Evolutionary conservation across 139 green algal species (phyloP), one percentile per base, ranked within the genome.

Genomic region (Pycnococcus provasolii): DNA sequence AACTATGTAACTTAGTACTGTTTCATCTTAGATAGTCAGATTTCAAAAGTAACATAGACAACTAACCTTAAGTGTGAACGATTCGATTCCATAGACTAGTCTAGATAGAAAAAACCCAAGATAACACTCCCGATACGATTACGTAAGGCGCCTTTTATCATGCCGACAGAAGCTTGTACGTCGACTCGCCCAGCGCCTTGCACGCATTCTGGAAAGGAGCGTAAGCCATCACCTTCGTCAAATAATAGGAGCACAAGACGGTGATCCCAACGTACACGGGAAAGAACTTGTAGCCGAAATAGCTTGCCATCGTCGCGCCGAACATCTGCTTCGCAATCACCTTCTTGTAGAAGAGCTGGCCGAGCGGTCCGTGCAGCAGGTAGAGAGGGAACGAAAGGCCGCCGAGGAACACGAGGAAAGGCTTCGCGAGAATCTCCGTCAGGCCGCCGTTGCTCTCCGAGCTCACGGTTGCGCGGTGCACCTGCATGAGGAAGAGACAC

Each of bases 311-410:
- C 2, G 58, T 52, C 7, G 37, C 44, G 37, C 69, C 69, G 6
- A 58, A 75, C 4, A 70, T 2, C 41, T 74, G 68, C 9, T 41
- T 65, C 15, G 69, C 69, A 3, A 76, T 50, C 44, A 55, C 62
- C 41, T 63, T 65, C 50, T 77, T 77, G 63, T 72, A 77, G 13
- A 77, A 72, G 5, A 77, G 13, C 62, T 77, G 71, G 2, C 71
- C 71, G 15, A 77, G 51, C 42, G 71, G 71, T 37, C 71, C 71
- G 64, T 77, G 71, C 45, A 77, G 45, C 42, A 77, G 68, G 59
- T 69, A 77, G 54, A 77, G 68, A 1, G 71, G 57, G 47, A 77
- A 77, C n/a, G 58, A 70, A 48, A 77, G 60, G 44, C 50, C 39
- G 43, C 71, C 71, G 1, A 77, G 53, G 46, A 68, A 72, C 42